A percentile compares a stretch with the other conserved stretches of the same genome.
phyloP scores from a whole-genome alignment of 116 monocot species.

The Cymodocea nodosa region DNA sequence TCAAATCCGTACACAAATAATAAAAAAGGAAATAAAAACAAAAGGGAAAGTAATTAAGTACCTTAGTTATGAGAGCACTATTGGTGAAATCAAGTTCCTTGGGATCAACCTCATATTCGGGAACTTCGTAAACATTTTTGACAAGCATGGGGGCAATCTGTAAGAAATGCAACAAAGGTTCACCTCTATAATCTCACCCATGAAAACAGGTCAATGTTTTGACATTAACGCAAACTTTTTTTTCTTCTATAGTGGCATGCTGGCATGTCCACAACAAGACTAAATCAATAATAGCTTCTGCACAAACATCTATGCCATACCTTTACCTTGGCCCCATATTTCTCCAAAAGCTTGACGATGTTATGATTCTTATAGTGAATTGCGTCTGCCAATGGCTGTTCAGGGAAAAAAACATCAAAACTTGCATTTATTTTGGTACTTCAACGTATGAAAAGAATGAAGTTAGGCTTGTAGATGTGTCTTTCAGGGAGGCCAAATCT shows the following conservation, averaged over 20 bases:
- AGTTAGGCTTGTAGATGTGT: neutral
- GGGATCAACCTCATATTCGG: constrained; percentile 88
- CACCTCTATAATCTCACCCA: neutral
- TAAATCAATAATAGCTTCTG: no score
- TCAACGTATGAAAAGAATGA: neutral
- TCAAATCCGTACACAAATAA: no score
- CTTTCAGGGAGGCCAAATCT: neutral
- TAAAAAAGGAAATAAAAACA: no score
- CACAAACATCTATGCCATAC: constrained; percentile 14
- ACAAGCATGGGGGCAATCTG: constrained; percentile 86
- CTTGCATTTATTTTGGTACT: neutral
- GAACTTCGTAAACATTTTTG: constrained; percentile 55
- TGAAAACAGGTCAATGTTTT: no score
- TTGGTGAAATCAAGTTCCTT: constrained; percentile 79
- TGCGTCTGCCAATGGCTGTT: constrained; percentile 89
- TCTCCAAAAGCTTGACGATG: constrained; percentile 77
- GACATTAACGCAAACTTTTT: no score
- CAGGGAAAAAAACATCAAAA: constrained; percentile 4
- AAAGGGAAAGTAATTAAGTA: neutral
- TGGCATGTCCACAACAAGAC: no score
- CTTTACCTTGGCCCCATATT: constrained; percentile 63
- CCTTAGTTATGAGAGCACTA: constrained; percentile 72
- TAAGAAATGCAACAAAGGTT: neutral
- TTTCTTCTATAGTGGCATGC: no score
- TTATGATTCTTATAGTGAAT: constrained; percentile 68